A percentile compares a stretch with the other conserved stretches of the same genome.
Conservation (phyloP, 257 asterid genomes). For the Thymus mandschuricus region DNA sequence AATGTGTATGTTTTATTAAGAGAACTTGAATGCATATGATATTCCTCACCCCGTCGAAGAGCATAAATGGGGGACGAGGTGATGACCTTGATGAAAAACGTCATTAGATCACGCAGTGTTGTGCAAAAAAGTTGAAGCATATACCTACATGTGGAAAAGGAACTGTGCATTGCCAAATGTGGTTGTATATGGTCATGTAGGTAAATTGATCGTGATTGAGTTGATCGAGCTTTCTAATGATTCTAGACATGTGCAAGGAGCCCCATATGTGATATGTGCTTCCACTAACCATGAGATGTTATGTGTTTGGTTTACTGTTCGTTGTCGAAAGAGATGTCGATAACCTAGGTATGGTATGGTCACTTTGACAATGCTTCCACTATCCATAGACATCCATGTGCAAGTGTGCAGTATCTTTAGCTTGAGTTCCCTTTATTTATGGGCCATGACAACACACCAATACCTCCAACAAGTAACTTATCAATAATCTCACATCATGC, state of each 20-base stretch:
- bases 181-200: not conserved
- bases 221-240: not conserved
- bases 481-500: not conserved
- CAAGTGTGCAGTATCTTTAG: not conserved
- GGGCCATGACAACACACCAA: not conserved
- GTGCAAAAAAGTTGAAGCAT: not conserved
- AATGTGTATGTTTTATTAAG: not conserved
- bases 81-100: not conserved
- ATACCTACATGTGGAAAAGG: not conserved
- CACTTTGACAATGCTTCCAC: not conserved
- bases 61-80: not conserved
- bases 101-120: not conserved
- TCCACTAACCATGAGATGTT: not conserved
- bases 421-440: not conserved
- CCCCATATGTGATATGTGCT: not conserved
- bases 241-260: not conserved
- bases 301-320: not conserved
- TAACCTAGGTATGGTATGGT: not conserved
- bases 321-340: not conserved
- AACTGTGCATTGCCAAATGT: not conserved
- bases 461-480: too few relatives aligned
- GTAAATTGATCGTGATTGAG: not conserved
- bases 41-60: not conserved
- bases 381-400: not conserved
- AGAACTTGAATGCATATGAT: not conserved